These are phyloP conservation scores for Mucor velutinosus DNA, from an alignment of 371 early-diverging fungal species.

Conservation along the genomic window DNA sequence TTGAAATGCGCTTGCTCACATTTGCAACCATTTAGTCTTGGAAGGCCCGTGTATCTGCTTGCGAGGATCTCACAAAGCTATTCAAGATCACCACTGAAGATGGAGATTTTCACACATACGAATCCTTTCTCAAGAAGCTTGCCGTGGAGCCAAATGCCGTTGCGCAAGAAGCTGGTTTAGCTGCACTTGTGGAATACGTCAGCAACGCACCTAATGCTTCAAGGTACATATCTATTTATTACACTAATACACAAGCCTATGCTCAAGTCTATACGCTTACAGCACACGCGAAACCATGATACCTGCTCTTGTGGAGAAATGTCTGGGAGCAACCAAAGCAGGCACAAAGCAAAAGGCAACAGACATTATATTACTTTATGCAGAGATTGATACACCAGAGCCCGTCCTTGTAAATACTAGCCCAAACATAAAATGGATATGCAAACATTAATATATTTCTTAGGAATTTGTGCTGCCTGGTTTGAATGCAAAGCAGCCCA, in stretches of 20 bases:
- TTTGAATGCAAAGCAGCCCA: slow-evolving; percentile 88
- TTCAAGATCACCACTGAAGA: slow-evolving; percentile 66
- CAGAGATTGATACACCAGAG: slow-evolving; percentile 85
- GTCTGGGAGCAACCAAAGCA: slow-evolving; percentile 81
- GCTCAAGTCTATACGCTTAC: background rate
- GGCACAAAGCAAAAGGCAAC: slow-evolving; percentile 78
- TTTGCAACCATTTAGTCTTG: slow-evolving; percentile 65
- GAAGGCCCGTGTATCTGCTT: slow-evolving; percentile 93
- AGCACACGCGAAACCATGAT: slow-evolving; percentile 74
- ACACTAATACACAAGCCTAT: background rate
- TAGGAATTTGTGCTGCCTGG: slow-evolving; percentile 81
- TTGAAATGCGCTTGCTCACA: background rate
- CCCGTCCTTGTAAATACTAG: slow-evolving; percentile 72
- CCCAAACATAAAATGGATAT: background rate
- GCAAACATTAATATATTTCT: background rate
- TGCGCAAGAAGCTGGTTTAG: slow-evolving; percentile 90
- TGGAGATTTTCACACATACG: slow-evolving; percentile 71
- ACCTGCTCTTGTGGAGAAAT: slow-evolving; percentile 88
- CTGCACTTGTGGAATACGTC: slow-evolving; percentile 75
- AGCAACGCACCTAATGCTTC: slow-evolving; percentile 80
- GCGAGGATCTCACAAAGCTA: slow-evolving; percentile 76
- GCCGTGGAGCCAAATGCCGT: slow-evolving; percentile 87
- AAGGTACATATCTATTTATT: slow-evolving; percentile 44
- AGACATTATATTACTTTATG: slow-evolving; percentile 82
- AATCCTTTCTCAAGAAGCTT: slow-evolving; percentile 75